These are phyloP conservation scores for Aspergillus incahuasiensis DNA, from an alignment of 495 filamentous ascomycete genomes.

Conservation along the genomic window DNA sequence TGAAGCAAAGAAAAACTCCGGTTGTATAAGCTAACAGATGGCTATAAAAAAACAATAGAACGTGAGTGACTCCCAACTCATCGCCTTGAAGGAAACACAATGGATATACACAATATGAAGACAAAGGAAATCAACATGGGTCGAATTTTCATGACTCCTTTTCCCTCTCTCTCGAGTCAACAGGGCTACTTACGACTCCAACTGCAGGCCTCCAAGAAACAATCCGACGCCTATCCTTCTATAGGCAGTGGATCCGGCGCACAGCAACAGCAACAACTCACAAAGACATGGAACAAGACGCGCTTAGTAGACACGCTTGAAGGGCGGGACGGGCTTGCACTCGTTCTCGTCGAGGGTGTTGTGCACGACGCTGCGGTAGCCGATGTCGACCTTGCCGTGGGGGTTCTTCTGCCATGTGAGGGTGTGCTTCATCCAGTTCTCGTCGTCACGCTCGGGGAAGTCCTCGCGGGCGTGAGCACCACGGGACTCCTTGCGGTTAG, in stretches of 20 bases:
- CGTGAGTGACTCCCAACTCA: slow-evolving; percentile 41
- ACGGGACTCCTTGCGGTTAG: slow-evolving; percentile 88
- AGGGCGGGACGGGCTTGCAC: slow-evolving; percentile 82
- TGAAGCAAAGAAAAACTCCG: slow-evolving; percentile 23
- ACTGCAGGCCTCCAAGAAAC: background rate
- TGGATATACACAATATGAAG: slow-evolving; percentile 46
- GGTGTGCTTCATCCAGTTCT: slow-evolving; percentile 98
- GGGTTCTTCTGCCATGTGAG: slow-evolving; percentile 88
- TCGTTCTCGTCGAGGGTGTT: slow-evolving; percentile 83
- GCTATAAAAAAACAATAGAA: slow-evolving; percentile 36
- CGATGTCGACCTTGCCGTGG: slow-evolving; percentile 71
- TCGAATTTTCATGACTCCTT: slow-evolving; percentile 38
- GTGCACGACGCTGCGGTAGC: slow-evolving; percentile 71
- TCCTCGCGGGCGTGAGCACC: slow-evolving; percentile 95
- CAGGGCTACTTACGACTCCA: slow-evolving; percentile 7
- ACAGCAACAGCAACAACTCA: background rate
- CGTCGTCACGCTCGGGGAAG: slow-evolving; percentile 87
- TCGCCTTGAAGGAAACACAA: slow-evolving; percentile 38
- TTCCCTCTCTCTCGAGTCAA: slow-evolving; percentile 14
- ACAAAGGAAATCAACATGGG: slow-evolving; percentile 38
- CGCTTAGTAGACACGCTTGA: slow-evolving; percentile 75
- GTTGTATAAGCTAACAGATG: slow-evolving; percentile 33
- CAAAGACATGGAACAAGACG: background rate
- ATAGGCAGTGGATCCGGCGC: slow-evolving; percentile 8
- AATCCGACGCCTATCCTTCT: slow-evolving; percentile 2